Conservation (phyloP, 73 alveolate species). For the Durusdinium trenchii region DNA sequence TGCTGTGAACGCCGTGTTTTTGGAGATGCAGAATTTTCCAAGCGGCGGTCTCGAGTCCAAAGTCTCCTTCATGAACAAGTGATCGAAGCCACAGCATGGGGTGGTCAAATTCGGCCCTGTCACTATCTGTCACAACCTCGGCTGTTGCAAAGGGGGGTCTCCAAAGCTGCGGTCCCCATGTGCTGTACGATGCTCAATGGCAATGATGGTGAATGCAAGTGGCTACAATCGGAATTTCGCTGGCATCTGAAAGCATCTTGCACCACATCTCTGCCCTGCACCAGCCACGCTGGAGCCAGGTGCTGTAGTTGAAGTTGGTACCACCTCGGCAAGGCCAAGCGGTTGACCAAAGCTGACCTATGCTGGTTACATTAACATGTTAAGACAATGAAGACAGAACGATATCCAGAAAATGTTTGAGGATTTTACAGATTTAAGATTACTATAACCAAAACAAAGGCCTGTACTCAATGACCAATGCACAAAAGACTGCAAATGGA, state of each 20-base stretch:
- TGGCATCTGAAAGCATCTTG: conserved; percentile 21
- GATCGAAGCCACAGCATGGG: conserved; percentile 64
- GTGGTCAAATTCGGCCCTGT: conserved; percentile 30
- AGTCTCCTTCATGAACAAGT: conserved; percentile 49
- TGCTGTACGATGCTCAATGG: too few species aligned
- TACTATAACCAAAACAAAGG: too few species aligned
- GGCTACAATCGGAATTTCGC: conserved; percentile 27
- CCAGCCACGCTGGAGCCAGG: conserved; percentile 64
- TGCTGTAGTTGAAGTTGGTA: background rate
- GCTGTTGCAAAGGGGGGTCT: background rate
- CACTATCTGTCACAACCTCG: conserved; percentile 29
- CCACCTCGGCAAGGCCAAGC: background rate
- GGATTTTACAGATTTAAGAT: too few species aligned
- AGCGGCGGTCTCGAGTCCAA: background rate
- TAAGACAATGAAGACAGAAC: too few species aligned
- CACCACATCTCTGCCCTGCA: conserved; percentile 73
- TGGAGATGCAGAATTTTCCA: background rate
- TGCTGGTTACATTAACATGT: too few species aligned
- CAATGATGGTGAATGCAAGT: background rate
- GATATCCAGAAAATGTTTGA: too few species aligned
- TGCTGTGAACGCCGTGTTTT: background rate
- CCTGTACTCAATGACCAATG: too few species aligned
- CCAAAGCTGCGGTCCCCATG: too few species aligned
- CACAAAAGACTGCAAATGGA: too few species aligned
- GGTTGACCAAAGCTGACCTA: too few species aligned